Conservation (phyloP, 2,329 filamentous ascomycete genomes). For the Ceratocystis harringtonii region DNA sequence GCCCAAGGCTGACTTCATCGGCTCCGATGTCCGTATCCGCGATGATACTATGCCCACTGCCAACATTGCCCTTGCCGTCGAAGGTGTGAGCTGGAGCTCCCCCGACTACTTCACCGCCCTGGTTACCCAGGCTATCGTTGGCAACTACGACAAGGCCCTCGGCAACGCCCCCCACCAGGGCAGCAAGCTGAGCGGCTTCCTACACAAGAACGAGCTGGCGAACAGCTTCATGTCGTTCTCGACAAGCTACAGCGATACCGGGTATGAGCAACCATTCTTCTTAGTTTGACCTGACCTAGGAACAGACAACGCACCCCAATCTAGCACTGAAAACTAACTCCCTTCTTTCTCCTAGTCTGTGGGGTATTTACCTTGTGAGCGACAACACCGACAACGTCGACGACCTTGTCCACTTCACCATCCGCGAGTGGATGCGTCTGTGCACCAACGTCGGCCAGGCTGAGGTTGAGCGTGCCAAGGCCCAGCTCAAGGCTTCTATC, state of each 20-base stretch:
- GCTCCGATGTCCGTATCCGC: slow-evolving; percentile 86
- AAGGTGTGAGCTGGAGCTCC: slow-evolving; percentile 99
- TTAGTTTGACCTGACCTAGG: background rate
- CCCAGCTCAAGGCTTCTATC: slow-evolving; percentile 96
- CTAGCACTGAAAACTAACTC: background rate
- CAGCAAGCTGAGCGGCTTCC: slow-evolving; percentile 90
- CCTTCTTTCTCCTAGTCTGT: slow-evolving; percentile 49
- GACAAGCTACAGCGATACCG: slow-evolving; percentile 98
- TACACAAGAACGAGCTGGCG: slow-evolving; percentile 87
- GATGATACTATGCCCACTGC: slow-evolving; percentile 93
- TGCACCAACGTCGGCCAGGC: slow-evolving; percentile 75
- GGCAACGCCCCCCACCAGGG: slow-evolving; percentile 94
- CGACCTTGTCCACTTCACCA: slow-evolving; percentile 94
- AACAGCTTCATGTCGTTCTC: slow-evolving; percentile 99
- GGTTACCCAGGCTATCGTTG: slow-evolving; percentile 94
- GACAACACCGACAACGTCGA: slow-evolving; percentile 79
- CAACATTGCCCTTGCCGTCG: slow-evolving; percentile 95
- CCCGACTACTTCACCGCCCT: slow-evolving; percentile 98
- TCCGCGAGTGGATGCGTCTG: slow-evolving; percentile 94
- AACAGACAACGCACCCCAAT: background rate
- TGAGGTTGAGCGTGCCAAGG: slow-evolving; percentile 96
- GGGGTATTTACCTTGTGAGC: slow-evolving; percentile 97
- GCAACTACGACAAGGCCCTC: slow-evolving; percentile 99
- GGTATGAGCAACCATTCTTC: slow-evolving; percentile 43
- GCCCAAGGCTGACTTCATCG: slow-evolving; percentile 85